Base-by-base conservation (phyloP, 139 green algal genomes). In the Haematococcus sp. region DNA sequence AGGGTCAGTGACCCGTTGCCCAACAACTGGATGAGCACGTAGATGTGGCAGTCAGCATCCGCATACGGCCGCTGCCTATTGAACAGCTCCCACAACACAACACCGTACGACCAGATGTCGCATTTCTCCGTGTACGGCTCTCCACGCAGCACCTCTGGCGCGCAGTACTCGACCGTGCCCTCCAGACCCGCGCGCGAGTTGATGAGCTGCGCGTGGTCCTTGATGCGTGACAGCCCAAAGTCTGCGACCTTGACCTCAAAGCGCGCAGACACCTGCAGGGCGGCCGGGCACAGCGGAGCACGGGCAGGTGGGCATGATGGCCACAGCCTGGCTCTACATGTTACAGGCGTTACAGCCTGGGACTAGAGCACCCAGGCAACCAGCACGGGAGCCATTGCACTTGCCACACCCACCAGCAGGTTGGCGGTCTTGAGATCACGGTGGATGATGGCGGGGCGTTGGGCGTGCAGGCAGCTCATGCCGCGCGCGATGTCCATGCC, bases 341-440 rank as follows among this genome's bases (percentile, higher is more conserved):
- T n/a, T 11, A 49, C 40, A 49, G 40, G 40, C 11, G 40, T 49
- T 49, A n/a, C n/a, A n/a, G n/a, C n/a, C n/a, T n/a, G n/a, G n/a
- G n/a, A n/a, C n/a, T n/a, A n/a, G n/a, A n/a, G n/a, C n/a, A n/a
- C n/a, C n/a, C n/a, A n/a, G n/a, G n/a, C n/a, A n/a, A n/a, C n/a
- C n/a, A n/a, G n/a, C n/a, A n/a, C n/a, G n/a, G n/a, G n/a, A n/a
- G n/a, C n/a, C n/a, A n/a, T n/a, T n/a, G n/a, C n/a, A n/a, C n/a
- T n/a, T n/a, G n/a, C n/a, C n/a, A 11, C 40, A 49, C 40, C 7
- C 40, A 91, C 81, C 51, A 91, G 76, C 71, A 91, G 78, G 69
- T 91, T 91, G 43, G 83, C 81, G 0, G 81, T 76, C 70, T 91
- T 89, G 16, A 91, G 76, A 76, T 91, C 86, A 2, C 82, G 51